These are phyloP conservation scores for Dorcoceras hygrometricum DNA, from an alignment of 257 asterid species.

Conservation along the genomic window DNA sequence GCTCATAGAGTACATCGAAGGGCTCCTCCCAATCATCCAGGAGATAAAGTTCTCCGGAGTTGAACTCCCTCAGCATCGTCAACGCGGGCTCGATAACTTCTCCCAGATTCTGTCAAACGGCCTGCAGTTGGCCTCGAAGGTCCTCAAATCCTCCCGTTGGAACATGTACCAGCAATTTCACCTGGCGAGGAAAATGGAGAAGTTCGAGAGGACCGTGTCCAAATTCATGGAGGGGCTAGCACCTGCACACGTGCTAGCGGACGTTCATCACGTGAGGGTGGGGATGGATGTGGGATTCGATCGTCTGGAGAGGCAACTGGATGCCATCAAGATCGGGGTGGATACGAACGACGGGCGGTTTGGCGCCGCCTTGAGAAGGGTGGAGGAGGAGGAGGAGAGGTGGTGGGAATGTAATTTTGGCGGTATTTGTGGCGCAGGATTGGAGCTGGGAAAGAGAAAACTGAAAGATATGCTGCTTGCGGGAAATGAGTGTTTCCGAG, in stretches of 20 bases:
- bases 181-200: conserved; percentile 75
- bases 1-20: conserved; percentile 45
- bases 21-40: conserved; percentile 66
- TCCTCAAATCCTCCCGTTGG: conserved; percentile 67
- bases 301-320: conserved; percentile 71
- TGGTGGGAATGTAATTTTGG: conserved; percentile 61
- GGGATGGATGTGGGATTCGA: conserved; percentile 70
- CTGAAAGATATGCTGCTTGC: conserved; percentile 64
- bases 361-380: conserved; percentile 77
- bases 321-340: conserved; percentile 68
- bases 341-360: conserved; percentile 56
- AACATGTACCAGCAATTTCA: conserved; percentile 62
- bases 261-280: conserved; percentile 74
- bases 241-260: conserved; percentile 81
- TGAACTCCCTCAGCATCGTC: conserved; percentile 80
- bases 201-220: conserved; percentile 55
- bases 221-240: conserved; percentile 54
- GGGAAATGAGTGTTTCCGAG: conserved; percentile 27
- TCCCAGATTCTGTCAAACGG: conserved; percentile 60
- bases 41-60: conserved; percentile 76
- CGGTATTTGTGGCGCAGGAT: conserved; percentile 56
- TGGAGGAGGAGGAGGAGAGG: conserved; percentile 64
- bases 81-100: conserved; percentile 68
- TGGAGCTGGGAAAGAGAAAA: conserved; percentile 74
- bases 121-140: conserved; percentile 56